Evolutionary conservation across 768 basidiomycete species (phyloP).

Genomic region (Boletus sensibilis): DNA sequence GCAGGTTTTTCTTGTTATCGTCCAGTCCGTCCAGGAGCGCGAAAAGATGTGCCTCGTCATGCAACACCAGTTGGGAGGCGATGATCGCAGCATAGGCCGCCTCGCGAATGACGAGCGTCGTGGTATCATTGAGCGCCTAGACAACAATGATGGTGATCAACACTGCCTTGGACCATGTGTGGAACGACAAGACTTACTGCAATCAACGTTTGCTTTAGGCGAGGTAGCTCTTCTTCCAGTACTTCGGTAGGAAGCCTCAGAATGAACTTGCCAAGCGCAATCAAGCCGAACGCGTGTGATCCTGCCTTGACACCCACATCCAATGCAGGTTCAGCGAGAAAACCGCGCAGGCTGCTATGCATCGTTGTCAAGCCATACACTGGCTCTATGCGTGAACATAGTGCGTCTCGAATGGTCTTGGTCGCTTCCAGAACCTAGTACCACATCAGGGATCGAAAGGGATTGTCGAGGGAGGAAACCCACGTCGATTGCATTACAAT

Average conservation of each 20-base stretch:
- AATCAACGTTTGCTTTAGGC: slow-evolving; percentile 68
- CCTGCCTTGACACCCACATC: slow-evolving; percentile 57
- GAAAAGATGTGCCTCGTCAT: slow-evolving; percentile 83
- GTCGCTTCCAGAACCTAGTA: slow-evolving; percentile 79
- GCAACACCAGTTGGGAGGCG: slow-evolving; percentile 77
- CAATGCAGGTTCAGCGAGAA: slow-evolving; percentile 53
- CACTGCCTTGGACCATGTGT: neutral
- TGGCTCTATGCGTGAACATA: slow-evolving; percentile 71
- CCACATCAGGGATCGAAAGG: neutral
- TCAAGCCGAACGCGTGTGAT: slow-evolving; percentile 79
- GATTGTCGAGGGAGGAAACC: slow-evolving; percentile 22
- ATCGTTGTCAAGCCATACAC: slow-evolving; percentile 84
- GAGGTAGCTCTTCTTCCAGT: slow-evolving; percentile 83
- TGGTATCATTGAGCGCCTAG: slow-evolving; percentile 68
- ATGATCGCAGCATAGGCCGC: slow-evolving; percentile 81
- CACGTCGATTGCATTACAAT: slow-evolving; percentile 69
- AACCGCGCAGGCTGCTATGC: slow-evolving; percentile 68
- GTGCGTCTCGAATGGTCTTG: slow-evolving; percentile 72
- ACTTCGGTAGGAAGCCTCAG: slow-evolving; percentile 78
- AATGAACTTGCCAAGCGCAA: slow-evolving; percentile 81
- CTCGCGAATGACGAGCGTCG: slow-evolving; percentile 78
- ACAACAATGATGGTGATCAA: slow-evolving; percentile 1
- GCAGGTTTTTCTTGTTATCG: slow-evolving; percentile 87
- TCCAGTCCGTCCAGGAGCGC: slow-evolving; percentile 75
- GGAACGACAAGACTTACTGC: slow-evolving; percentile 43